Conservation (phyloP, 106 monocot species). For the Ottelia alismoides region DNA sequence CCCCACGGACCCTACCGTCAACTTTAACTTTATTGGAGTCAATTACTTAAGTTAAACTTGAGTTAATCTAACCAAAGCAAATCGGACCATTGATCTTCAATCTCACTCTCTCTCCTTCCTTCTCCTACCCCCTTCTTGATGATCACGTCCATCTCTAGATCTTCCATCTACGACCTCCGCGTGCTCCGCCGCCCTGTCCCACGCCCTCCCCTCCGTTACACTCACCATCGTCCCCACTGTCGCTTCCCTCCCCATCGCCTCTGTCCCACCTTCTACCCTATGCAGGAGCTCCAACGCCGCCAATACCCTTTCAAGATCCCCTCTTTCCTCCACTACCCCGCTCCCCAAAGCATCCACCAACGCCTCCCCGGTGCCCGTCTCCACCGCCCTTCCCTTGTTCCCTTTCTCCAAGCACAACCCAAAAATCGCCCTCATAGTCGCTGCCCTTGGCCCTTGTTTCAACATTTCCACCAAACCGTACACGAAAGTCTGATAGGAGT, state of each 20-base stretch:
- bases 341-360: slow-evolving; percentile 26
- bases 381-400: slow-evolving; percentile 46
- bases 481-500: slow-evolving; percentile 43
- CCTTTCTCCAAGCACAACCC: slow-evolving; percentile 68
- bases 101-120: too few relatives aligned
- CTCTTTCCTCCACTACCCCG: slow-evolving; percentile 13
- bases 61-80: too few relatives aligned
- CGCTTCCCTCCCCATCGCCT: slow-evolving; percentile 19
- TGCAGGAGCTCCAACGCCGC: slow-evolving; percentile 78
- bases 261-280: slow-evolving; percentile 48
- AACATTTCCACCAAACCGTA: slow-evolving; percentile 45
- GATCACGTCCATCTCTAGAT: too few relatives aligned
- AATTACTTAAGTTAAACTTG: too few relatives aligned
- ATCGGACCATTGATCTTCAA: too few relatives aligned
- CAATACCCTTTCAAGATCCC: slow-evolving; percentile 49
- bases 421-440: slow-evolving; percentile 60
- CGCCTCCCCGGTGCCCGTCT: slow-evolving; percentile 38
- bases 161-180: too few relatives aligned
- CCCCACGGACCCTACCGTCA: too few relatives aligned
- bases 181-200: slow-evolving; percentile 60
- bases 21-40: too few relatives aligned
- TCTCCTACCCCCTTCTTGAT: too few relatives aligned
- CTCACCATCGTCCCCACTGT: slow-evolving; percentile 16
- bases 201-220: slow-evolving; percentile 19
- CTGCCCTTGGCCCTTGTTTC: slow-evolving; percentile 25